Base-by-base conservation (phyloP, 2,329 filamentous ascomycete species). In the Cephalotrichum gorgonifer region DNA sequence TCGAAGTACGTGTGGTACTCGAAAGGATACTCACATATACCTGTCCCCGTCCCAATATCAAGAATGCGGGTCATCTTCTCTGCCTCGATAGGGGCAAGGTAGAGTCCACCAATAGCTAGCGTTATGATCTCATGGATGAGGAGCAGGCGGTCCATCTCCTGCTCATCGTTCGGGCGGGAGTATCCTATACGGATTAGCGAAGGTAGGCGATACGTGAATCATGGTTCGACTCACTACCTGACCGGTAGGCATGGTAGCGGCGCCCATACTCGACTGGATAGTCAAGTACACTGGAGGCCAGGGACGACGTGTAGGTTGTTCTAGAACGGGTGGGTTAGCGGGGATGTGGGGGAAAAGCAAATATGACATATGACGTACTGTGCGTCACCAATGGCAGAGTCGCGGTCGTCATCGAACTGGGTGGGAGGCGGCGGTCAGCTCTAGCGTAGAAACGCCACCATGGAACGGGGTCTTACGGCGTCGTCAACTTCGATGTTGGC, bases 1-100 rank as follows among this genome's bases (percentile, higher is more conserved):
- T 22, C 35, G 17, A 5, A 11, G 35, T 15, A 38, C 30, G 50
- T 23, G 52, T 31, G 11, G 35, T 2, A 39, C 22, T 22, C 35
- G 11, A 39, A 9, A 20, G 35, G n/a, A 2, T 14, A 33, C 4
- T 33, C 35, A 39, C 35, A 39, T 20, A 39, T 20, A 8, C 35
- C 35, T 11, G n/a, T 20, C 17, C 35, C 69, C 0, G 67, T 70
- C 23, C 68, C 68, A 11, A 73, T 59, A 46, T 73, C 70, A 1
- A 72, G 59, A 9, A 72, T 61, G 6, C 57, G 57, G 2, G 61
- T 60, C 3, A 58, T 56, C 20, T 57, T 59, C 4, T 30, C 38
- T 38, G 30, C 8, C 7, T 57, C 55, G n/a, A 64, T 49, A 2
- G 68, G 57, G 20, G 64, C 63, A 1, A 48, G 38, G 26, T 33